Conservation (phyloP, 2,329 filamentous ascomycete species). For the Cryphonectria radicalis region DNA sequence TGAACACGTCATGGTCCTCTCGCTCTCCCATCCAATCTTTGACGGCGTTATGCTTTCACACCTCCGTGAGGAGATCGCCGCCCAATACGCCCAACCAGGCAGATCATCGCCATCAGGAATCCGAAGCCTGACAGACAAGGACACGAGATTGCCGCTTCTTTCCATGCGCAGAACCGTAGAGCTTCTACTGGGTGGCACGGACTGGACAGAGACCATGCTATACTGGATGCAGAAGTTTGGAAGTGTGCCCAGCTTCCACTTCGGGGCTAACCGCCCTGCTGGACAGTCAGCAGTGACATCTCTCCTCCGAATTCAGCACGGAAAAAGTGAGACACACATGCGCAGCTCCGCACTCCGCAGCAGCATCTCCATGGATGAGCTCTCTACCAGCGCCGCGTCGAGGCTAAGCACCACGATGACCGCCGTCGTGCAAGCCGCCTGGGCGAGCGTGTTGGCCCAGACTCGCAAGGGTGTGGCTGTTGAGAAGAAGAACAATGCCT, state of each 20-base stretch:
- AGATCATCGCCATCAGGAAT: not conserved
- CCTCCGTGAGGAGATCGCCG: not conserved
- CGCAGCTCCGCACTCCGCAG: not conserved
- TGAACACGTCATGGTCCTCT: not conserved
- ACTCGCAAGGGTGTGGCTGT: not conserved
- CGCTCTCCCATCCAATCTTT: not conserved
- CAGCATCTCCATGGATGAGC: no score
- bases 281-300: not conserved
- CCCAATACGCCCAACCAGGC: not conserved
- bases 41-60: not conserved
- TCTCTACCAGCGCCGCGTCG: no score
- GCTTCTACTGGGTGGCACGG: constrained; percentile 19
- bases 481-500: no score
- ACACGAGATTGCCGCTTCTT: not conserved
- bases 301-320: not conserved
- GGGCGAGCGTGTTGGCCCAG: constrained; percentile 21
- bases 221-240: constrained; percentile 27
- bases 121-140: no score
- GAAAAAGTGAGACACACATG: constrained; percentile 20
- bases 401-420: constrained; percentile 3
- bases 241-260: constrained; percentile 12
- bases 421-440: constrained; percentile 26
- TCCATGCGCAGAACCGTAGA: constrained; percentile 17
- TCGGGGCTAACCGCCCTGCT: not conserved
- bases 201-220: constrained; percentile 29